Evolutionary conservation across 768 basidiomycete genomes (phyloP).

Genomic region (Pleurotus cornucopiae): DNA sequence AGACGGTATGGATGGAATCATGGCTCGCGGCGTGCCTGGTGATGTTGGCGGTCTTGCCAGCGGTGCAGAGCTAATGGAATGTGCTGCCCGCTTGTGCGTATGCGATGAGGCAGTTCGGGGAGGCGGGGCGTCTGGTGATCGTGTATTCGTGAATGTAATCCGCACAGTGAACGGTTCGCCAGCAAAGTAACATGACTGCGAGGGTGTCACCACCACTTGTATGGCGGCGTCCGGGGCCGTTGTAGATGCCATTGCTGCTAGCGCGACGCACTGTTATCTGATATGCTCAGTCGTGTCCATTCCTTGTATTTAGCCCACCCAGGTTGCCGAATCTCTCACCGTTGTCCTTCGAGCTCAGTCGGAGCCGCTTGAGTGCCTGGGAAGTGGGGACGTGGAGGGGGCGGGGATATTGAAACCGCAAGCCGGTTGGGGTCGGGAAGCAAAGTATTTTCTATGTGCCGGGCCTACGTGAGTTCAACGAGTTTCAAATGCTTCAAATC

Average conservation of each 20-base stretch:
- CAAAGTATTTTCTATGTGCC: too few species aligned
- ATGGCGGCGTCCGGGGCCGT: conserved; percentile 41
- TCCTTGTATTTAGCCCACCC: too few species aligned
- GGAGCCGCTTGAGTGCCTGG: too few species aligned
- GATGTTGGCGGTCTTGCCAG: conserved; percentile 81
- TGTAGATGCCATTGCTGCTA: background rate
- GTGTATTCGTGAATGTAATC: conserved; percentile 84
- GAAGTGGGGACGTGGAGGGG: too few species aligned
- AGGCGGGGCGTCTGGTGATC: conserved; percentile 42
- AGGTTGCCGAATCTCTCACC: too few species aligned
- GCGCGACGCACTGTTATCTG: too few species aligned
- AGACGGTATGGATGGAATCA: conserved; percentile 19
- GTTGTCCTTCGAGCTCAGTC: too few species aligned
- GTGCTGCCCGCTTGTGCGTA: conserved; percentile 65
- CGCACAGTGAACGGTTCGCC: conserved; percentile 85
- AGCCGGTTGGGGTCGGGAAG: too few species aligned
- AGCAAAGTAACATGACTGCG: conserved; percentile 89
- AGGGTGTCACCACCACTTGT: conserved; percentile 70
- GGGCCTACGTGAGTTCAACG: too few species aligned
- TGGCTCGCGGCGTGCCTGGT: conserved; percentile 53
- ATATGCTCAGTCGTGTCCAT: too few species aligned
- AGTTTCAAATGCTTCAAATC: too few species aligned
- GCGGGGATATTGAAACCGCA: too few species aligned
- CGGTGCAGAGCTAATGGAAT: conserved; percentile 81
- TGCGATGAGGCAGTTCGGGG: conserved; percentile 20